A percentile compares a stretch with the other conserved stretches of the same genome.
Evolutionary conservation across 306 rosid species (phyloP).

Genomic region (Sindora glabra): DNA sequence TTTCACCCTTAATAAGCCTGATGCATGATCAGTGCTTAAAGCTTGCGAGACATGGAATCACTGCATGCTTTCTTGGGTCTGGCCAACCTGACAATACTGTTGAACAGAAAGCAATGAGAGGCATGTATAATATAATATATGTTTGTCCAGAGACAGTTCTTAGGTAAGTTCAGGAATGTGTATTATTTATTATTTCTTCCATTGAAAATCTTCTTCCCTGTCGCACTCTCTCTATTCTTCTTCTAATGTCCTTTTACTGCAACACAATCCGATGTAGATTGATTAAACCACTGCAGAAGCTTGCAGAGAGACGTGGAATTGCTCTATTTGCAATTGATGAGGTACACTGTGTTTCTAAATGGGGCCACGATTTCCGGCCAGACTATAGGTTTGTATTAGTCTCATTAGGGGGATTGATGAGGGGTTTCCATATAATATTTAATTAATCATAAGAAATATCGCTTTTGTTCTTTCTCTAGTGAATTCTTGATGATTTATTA

Average conservation of each 20-base stretch:
- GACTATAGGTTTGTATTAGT: conserved; percentile 74
- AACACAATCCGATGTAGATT: conserved; percentile 37
- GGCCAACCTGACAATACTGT: conserved; percentile 83
- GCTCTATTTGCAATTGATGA: conserved; percentile 92
- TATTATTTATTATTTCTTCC: neutral
- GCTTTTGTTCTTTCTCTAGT: conserved; percentile 1
- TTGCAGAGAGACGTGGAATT: conserved; percentile 73
- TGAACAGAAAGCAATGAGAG: conserved; percentile 80
- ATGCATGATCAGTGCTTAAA: conserved; percentile 97
- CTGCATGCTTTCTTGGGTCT: conserved; percentile 95
- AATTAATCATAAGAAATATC: neutral
- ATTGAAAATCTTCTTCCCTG: neutral
- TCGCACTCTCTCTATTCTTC: neutral
- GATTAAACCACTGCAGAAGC: conserved; percentile 64
- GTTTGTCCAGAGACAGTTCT: conserved; percentile 81
- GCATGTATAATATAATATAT: conserved; percentile 69
- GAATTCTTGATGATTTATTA: neutral
- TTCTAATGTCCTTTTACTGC: conserved; percentile 3
- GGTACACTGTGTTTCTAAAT: conserved; percentile 91
- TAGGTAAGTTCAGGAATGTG: conserved; percentile 46
- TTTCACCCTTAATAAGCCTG: conserved; percentile 88
- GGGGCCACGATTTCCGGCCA: conserved; percentile 98
- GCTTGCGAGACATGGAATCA: conserved; percentile 60
- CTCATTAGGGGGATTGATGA: too few species aligned
- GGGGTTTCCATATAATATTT: too few species aligned